phyloP scores from a whole-genome alignment of 2,329 filamentous ascomycete genomes.

The Penicillium sp. region DNA sequence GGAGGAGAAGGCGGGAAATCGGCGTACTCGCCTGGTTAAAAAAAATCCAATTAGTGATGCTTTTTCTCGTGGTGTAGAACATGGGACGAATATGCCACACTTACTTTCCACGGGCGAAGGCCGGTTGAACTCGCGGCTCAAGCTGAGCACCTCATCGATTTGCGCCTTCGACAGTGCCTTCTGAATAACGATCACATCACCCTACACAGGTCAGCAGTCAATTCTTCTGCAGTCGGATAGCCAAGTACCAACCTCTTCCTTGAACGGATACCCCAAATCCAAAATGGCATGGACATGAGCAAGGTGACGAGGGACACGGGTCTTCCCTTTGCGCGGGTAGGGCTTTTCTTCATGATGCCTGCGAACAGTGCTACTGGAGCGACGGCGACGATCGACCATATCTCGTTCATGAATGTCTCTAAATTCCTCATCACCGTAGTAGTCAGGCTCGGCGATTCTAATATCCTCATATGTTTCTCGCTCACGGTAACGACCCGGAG shows the following conservation, averaged over 20 bases:
- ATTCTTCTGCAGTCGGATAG: constrained; percentile 22
- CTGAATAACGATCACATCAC: constrained; percentile 75
- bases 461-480: constrained; percentile 65
- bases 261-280: constrained; percentile 80
- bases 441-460: constrained; percentile 64
- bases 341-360: constrained; percentile 41
- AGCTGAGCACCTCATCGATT: constrained; percentile 82
- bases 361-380: constrained; percentile 43
- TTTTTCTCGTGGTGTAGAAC: neutral
- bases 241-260: constrained; percentile 68
- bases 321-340: constrained; percentile 83
- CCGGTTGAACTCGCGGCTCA: constrained; percentile 64
- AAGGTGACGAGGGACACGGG: constrained; percentile 76
- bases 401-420: constrained; percentile 66
- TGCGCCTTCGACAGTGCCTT: constrained; percentile 85
- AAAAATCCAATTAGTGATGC: constrained; percentile 5
- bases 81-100: constrained; percentile 18
- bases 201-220: constrained; percentile 52
- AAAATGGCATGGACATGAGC: constrained; percentile 78
- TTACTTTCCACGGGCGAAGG: constrained; percentile 32
- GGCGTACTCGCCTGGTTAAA: constrained; percentile 25
- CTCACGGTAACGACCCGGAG: constrained; percentile 60
- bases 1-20: neutral
- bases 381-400: constrained; percentile 48
- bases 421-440: constrained; percentile 70